These are phyloP conservation scores for Streptanthus diversifolius DNA, from an alignment of 345 rosid genomes.

Conservation along the genomic window DNA sequence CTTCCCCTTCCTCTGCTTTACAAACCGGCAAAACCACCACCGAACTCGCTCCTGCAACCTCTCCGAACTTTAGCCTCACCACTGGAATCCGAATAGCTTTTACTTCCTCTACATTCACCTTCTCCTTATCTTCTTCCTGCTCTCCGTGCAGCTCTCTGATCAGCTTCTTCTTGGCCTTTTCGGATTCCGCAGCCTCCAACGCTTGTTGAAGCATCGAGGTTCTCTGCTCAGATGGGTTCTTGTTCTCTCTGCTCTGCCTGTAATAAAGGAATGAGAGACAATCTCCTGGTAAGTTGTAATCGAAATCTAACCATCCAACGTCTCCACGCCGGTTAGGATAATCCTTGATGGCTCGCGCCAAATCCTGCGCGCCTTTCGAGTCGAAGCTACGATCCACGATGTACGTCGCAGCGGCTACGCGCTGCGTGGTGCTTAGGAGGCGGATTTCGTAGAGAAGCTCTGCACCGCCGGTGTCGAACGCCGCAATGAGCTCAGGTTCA, in stretches of 20 bases:
- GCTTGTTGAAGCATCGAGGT: constrained; percentile 51
- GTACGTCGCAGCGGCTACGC: constrained; percentile 55
- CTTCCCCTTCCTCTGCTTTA: constrained; percentile 49
- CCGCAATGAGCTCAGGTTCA: constrained; percentile 51
- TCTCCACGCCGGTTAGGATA: constrained; percentile 72
- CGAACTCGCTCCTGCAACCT: constrained; percentile 66
- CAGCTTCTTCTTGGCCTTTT: constrained; percentile 50
- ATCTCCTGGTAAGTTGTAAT: constrained; percentile 69
- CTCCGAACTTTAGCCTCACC: constrained; percentile 68
- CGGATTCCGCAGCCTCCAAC: constrained; percentile 55
- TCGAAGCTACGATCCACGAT: constrained; percentile 47
- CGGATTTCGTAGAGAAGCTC: constrained; percentile 82
- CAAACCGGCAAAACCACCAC: constrained; percentile 80
- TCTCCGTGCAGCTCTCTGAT: constrained; percentile 43
- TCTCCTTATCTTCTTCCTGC: constrained; percentile 27
- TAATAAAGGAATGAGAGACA: constrained; percentile 70
- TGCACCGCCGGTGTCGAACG: constrained; percentile 67
- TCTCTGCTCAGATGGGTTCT: constrained; percentile 52
- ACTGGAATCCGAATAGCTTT: constrained; percentile 51
- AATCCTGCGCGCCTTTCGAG: constrained; percentile 53
- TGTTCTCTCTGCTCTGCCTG: constrained; percentile 68
- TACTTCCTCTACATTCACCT: constrained; percentile 10
- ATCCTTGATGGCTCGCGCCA: constrained; percentile 84
- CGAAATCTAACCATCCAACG: constrained; percentile 56
- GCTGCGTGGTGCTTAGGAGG: constrained; percentile 56